These are phyloP conservation scores for Cryptococcus wingfieldii DNA, from an alignment of 1,284 basidiomycete genomes.

Conservation along the genomic window DNA sequence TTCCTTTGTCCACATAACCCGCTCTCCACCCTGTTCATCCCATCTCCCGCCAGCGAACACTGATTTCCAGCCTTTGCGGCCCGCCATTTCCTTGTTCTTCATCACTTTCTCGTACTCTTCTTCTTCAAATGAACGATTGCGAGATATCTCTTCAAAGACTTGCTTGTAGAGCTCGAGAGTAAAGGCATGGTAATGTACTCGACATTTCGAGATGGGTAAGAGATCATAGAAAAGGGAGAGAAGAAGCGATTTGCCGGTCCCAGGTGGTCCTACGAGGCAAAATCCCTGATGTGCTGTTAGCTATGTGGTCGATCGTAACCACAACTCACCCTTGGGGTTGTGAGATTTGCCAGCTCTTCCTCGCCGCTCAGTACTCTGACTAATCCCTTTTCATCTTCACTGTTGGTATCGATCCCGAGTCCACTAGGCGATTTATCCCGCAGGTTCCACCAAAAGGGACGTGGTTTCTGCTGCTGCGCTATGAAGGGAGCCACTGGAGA, in stretches of 20 bases:
- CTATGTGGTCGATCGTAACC: background rate
- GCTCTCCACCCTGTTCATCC: slow-evolving; percentile 32
- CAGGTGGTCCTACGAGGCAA: slow-evolving; percentile 54
- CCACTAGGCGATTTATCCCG: slow-evolving; percentile 17
- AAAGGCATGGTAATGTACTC: slow-evolving; percentile 66
- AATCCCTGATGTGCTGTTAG: slow-evolving; percentile 44
- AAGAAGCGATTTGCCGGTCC: slow-evolving; percentile 59
- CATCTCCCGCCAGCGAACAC: slow-evolving; percentile 51
- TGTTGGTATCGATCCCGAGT: slow-evolving; percentile 11
- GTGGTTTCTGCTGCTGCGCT: slow-evolving; percentile 3
- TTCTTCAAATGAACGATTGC: slow-evolving; percentile 24
- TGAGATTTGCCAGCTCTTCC: slow-evolving; percentile 58
- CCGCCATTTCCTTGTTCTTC: slow-evolving; percentile 44
- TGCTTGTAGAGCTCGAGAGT: slow-evolving; percentile 63
- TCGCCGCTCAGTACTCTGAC: slow-evolving; percentile 57
- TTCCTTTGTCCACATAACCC: slow-evolving; percentile 28
- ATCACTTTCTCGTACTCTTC: slow-evolving; percentile 44
- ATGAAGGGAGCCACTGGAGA: slow-evolving; percentile 31
- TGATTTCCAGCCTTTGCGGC: slow-evolving; percentile 39
- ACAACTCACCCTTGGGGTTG: slow-evolving; percentile 56
- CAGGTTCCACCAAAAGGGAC: slow-evolving; percentile 19
- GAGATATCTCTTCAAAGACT: slow-evolving; percentile 49
- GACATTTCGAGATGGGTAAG: slow-evolving; percentile 59
- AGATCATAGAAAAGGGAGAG: slow-evolving; percentile 63
- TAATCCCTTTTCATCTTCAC: slow-evolving; percentile 40